Evolutionary conservation across 2,329 filamentous ascomycete genomes (phyloP).

Genomic region (Ophiostoma sp.): DNA sequence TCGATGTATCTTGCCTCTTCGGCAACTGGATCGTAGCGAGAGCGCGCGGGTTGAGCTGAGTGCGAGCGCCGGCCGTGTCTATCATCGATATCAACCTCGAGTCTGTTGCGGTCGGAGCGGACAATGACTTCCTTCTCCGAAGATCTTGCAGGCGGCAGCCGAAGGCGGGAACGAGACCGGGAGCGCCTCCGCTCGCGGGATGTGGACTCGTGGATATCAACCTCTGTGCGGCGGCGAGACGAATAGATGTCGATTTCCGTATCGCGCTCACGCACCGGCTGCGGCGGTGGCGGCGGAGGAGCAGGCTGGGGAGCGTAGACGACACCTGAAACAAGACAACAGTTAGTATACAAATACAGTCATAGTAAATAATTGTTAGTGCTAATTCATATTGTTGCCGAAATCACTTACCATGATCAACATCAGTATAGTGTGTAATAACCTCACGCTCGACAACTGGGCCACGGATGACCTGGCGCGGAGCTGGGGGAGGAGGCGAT

Average conservation of each 20-base stretch:
- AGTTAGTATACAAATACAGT: background rate
- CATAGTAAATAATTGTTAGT: background rate
- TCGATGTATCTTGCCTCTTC: constrained; percentile 62
- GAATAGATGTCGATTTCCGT: constrained; percentile 59
- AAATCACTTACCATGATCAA: constrained; percentile 68
- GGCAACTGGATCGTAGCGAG: constrained; percentile 47
- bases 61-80: constrained; percentile 25
- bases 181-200: constrained; percentile 36
- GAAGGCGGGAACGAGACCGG: constrained; percentile 30
- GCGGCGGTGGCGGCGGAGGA: constrained; percentile 41
- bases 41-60: constrained; percentile 43
- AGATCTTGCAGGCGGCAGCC: constrained; percentile 30
- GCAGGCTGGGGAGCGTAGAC: constrained; percentile 34
- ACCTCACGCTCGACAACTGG: constrained; percentile 83
- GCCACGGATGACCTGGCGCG: constrained; percentile 61
- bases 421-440: constrained; percentile 80
- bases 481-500: constrained; percentile 45
- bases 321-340: constrained; percentile 38
- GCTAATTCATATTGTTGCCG: background rate
- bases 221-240: constrained; percentile 50
- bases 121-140: constrained; percentile 64
- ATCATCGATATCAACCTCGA: constrained; percentile 41
- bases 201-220: constrained; percentile 43
- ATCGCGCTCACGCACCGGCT: constrained; percentile 39
- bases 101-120: constrained; percentile 49